phyloP scores from a whole-genome alignment of 1,139 yeast genomes.

The Meyerozyma athensensis region DNA sequence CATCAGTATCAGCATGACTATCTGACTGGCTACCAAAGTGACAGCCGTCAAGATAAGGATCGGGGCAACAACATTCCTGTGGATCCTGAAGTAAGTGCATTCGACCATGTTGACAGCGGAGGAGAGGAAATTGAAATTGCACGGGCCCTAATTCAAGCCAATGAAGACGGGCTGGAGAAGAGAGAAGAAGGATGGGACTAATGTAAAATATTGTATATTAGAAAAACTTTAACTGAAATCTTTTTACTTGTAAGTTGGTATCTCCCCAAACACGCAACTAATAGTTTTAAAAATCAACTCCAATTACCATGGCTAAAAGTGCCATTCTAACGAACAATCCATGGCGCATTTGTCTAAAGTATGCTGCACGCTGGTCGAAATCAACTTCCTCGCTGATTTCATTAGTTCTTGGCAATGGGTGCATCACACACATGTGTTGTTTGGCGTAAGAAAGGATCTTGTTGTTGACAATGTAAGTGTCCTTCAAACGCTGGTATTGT shows the following conservation, averaged over 20 bases:
- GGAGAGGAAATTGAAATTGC: constrained; percentile 62
- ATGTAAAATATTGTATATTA: constrained; percentile 4
- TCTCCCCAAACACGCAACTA: constrained; percentile 13
- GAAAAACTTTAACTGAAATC: constrained; percentile 1
- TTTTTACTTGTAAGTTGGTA: constrained; percentile 6
- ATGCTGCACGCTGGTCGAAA: constrained; percentile 98
- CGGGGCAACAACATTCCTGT: constrained; percentile 36
- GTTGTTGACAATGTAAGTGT: constrained; percentile 89
- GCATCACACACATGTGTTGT: constrained; percentile 98
- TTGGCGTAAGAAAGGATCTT: constrained; percentile 87
- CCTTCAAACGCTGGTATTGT: constrained; percentile 86
- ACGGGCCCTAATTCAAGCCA: constrained; percentile 60
- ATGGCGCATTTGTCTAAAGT: constrained; percentile 98
- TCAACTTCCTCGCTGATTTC: constrained; percentile 98
- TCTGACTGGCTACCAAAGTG: not conserved
- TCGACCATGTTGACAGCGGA: constrained; percentile 42
- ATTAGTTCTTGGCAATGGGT: constrained; percentile 95
- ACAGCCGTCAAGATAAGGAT: constrained; percentile 8
- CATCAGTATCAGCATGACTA: constrained; percentile 21
- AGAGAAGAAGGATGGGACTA: constrained; percentile 6
- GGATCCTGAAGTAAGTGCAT: constrained; percentile 57
- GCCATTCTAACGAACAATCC: constrained; percentile 99
- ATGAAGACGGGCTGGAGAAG: constrained; percentile 30
- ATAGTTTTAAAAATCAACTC: constrained; percentile 52
- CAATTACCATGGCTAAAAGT: constrained; percentile 93